A percentile compares a stretch with the other conserved stretches of the same genome.
phyloP scores from a whole-genome alignment of 2,329 filamentous ascomycete species.

The Penicillium aurantiogriseum region DNA sequence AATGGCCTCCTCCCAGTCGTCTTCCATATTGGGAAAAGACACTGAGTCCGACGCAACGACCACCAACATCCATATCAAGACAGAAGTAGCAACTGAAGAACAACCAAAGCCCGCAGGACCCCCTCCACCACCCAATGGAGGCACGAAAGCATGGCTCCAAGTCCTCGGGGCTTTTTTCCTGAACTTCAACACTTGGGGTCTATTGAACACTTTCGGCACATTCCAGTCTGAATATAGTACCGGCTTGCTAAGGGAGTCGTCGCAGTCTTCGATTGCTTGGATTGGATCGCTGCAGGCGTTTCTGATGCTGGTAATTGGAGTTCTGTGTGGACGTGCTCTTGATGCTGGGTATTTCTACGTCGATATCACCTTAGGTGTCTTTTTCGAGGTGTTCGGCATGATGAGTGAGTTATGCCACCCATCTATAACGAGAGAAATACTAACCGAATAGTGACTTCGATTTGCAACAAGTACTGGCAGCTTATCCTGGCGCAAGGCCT shows the following conservation, averaged over 20 bases:
- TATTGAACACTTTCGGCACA: slow-evolving; percentile 38
- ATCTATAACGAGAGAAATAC: not conserved
- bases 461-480: not conserved
- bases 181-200: slow-evolving; percentile 34
- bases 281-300: slow-evolving; percentile 45
- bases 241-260: slow-evolving; percentile 20
- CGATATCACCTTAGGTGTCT: not conserved
- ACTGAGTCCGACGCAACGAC: not conserved
- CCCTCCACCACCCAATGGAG: slow-evolving; percentile 14
- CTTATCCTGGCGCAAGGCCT: not conserved
- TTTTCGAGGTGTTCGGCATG: not conserved
- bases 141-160: slow-evolving; percentile 31
- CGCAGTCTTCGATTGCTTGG: slow-evolving; percentile 43
- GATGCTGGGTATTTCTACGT: slow-evolving; percentile 42
- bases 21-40: not conserved
- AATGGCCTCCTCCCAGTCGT: not conserved
- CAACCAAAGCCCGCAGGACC: not conserved
- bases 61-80: not conserved
- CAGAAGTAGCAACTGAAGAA: not conserved
- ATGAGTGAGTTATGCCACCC: not conserved
- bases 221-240: slow-evolving; percentile 43
- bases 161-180: slow-evolving; percentile 29
- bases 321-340: slow-evolving; percentile 40
- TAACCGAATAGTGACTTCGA: not conserved
- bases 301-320: slow-evolving; percentile 44